Evolutionary conservation across 2,329 filamentous ascomycete species (phyloP).

Genomic region (Fusarium dimerum): DNA sequence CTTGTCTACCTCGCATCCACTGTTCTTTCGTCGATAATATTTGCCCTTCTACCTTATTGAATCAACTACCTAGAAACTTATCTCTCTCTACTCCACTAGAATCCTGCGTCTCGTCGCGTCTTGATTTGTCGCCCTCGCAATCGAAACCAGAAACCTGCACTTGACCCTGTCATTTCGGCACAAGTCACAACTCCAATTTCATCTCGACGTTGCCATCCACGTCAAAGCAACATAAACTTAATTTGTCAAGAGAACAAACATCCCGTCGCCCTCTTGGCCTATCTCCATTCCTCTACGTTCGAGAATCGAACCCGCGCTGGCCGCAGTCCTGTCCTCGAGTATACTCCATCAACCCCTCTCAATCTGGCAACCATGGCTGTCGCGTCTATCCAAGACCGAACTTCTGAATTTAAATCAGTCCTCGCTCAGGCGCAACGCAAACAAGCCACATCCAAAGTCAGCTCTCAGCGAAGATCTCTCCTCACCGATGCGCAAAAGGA

Average conservation of each 20-base stretch:
- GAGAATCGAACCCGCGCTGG: slow-evolving; percentile 37
- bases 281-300: slow-evolving; percentile 1
- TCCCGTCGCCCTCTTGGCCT: not conserved
- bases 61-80: not conserved
- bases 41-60: not conserved
- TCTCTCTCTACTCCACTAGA: not conserved
- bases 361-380: slow-evolving; percentile 54
- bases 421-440: slow-evolving; percentile 81
- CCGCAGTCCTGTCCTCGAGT: slow-evolving; percentile 30
- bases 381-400: slow-evolving; percentile 91
- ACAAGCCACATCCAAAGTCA: slow-evolving; percentile 73
- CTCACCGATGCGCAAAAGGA: slow-evolving; percentile 73
- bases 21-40: not conserved
- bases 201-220: not conserved
- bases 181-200: not conserved
- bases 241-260: not conserved
- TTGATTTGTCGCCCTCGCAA: not conserved
- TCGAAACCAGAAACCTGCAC: not conserved
- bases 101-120: not conserved
- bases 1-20: not conserved
- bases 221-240: not conserved
- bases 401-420: slow-evolving; percentile 91
- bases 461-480: slow-evolving; percentile 78
- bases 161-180: not conserved
- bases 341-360: slow-evolving; percentile 14